Conservation (phyloP, 106 monocot species). For the Triglochin maritima region DNA sequence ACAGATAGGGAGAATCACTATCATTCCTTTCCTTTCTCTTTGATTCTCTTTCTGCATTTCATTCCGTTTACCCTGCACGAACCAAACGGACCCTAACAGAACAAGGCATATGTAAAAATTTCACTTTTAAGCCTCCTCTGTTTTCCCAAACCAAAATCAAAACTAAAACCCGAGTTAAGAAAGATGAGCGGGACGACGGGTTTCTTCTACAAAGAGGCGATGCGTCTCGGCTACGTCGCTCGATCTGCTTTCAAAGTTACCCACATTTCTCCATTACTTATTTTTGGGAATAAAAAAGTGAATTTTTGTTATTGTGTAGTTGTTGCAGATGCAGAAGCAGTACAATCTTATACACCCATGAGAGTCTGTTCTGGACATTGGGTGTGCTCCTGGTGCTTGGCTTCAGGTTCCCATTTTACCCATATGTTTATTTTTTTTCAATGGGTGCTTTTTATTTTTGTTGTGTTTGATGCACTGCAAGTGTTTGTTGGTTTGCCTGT, state of each 20-base stretch:
- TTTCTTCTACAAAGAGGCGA: conserved; percentile 89
- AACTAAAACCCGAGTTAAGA: no score
- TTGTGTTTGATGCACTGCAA: not conserved
- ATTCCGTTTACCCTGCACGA: no score
- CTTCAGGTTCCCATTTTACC: conserved; percentile 57
- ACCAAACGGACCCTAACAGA: no score
- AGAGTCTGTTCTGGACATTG: conserved; percentile 83
- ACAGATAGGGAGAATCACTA: no score
- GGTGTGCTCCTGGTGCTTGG: conserved; percentile 99
- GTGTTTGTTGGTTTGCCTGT: no score
- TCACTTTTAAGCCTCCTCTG: no score
- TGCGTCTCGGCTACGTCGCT: conserved; percentile 88
- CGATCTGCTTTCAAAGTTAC: conserved; percentile 93
- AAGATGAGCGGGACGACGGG: conserved; percentile 59
- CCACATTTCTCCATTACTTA: not conserved
- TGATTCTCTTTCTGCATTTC: no score
- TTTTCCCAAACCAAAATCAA: no score
- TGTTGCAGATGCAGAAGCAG: conserved; percentile 93
- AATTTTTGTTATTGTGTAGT: conserved; percentile 19
- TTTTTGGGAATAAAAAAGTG: not conserved
- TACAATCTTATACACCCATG: conserved; percentile 65
- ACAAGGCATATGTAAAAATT: no score
- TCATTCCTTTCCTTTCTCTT: no score
- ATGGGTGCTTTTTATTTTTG: not conserved
- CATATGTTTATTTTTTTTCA: not conserved